Percentiles rank a stretch among this genome's conserved stretches.
Evolutionary conservation across 1,284 basidiomycete genomes (phyloP).

Genomic region (Leucoagaricus sp.): DNA sequence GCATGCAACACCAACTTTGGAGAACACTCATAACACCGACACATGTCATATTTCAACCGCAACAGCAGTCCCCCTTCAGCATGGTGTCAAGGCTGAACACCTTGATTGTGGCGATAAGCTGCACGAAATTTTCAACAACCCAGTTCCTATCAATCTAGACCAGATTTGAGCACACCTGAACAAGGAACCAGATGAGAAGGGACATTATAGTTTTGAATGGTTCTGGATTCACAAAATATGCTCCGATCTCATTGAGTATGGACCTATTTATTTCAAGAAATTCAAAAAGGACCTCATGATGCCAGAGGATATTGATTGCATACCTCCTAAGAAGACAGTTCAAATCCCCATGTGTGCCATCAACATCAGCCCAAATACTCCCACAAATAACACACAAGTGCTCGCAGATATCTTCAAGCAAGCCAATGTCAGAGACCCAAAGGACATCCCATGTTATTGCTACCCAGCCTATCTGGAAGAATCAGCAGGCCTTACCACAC

Average conservation of each 20-base stretch:
- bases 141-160: not conserved
- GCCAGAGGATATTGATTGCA: conserved; percentile 29
- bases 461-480: no score
- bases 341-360: conserved; percentile 28
- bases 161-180: not conserved
- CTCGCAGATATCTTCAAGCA: conserved; percentile 19
- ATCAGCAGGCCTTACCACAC: no score
- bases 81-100: conserved; percentile 22
- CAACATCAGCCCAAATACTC: conserved; percentile 28
- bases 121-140: conserved; percentile 21
- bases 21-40: conserved; percentile 21
- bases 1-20: conserved; percentile 18
- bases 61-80: conserved; percentile 22
- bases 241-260: conserved; percentile 14
- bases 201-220: not conserved
- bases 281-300: conserved; percentile 17
- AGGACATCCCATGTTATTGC: no score
- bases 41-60: conserved; percentile 33
- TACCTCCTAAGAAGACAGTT: conserved; percentile 28
- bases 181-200: not conserved
- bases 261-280: conserved; percentile 25
- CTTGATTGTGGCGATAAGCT: conserved; percentile 28
- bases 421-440: not conserved
- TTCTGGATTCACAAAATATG: not conserved
- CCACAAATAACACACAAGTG: conserved; percentile 24